phyloP scores from a whole-genome alignment of 164 flowering plant genomes.

The Tetracentron sinense region DNA sequence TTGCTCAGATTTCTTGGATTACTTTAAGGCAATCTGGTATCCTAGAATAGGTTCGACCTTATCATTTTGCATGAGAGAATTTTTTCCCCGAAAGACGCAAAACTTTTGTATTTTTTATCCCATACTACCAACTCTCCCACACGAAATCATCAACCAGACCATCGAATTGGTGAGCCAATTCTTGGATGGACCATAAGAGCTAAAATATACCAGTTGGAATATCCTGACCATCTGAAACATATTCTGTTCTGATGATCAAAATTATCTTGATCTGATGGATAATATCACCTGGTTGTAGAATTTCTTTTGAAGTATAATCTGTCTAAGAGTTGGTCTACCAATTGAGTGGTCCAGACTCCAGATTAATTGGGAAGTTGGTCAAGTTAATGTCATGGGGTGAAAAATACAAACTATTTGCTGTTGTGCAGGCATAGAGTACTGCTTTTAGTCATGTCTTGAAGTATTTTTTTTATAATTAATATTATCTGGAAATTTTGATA shows the following conservation, averaged over 20 bases:
- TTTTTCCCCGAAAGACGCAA: background rate
- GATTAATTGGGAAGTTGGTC: too few relatives aligned
- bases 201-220: background rate
- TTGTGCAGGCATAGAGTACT: too few relatives aligned
- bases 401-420: too few relatives aligned
- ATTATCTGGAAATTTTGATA: too few relatives aligned
- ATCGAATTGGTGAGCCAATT: background rate
- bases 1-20: slow-evolving; percentile 71
- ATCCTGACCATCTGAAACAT: background rate
- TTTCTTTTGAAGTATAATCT: too few relatives aligned
- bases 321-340: background rate
- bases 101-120: background rate
- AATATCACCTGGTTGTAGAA: too few relatives aligned
- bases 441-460: too few relatives aligned
- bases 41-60: slow-evolving; percentile 68
- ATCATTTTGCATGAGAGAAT: background rate
- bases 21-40: slow-evolving; percentile 82
- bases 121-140: too few relatives aligned
- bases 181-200: too few relatives aligned
- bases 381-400: too few relatives aligned
- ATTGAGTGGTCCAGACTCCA: too few relatives aligned
- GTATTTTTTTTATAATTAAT: too few relatives aligned
- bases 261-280: background rate
- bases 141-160: background rate
- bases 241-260: background rate